Evolutionary conservation across 176 grass and related monocot genomes (phyloP).

Genomic region (Melocanna baccifera): DNA sequence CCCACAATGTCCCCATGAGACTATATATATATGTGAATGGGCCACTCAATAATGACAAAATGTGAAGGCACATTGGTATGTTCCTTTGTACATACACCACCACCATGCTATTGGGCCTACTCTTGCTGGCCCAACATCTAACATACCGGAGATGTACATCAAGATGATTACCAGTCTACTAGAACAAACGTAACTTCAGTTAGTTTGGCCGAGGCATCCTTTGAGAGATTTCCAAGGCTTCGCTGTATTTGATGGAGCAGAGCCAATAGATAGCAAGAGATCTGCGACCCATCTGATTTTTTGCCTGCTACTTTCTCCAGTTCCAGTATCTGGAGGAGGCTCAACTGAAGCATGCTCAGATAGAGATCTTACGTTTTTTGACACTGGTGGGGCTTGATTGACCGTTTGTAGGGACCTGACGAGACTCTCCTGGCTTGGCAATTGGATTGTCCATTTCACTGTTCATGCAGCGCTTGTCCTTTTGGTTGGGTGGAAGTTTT

Average conservation of each 20-base stretch:
- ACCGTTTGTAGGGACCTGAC: not conserved
- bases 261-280: not conserved
- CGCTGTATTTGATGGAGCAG: not conserved
- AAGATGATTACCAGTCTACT: not conserved
- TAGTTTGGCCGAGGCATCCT: not conserved
- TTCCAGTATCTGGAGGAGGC: not conserved
- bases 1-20: too few species aligned
- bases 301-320: slow-evolving; percentile 28
- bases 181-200: slow-evolving; percentile 3
- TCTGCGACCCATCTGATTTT: slow-evolving; percentile 3
- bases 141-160: too few species aligned
- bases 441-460: not conserved
- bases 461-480: not conserved
- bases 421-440: not conserved
- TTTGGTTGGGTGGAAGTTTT: slow-evolving; percentile 2
- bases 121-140: too few species aligned
- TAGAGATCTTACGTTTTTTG: slow-evolving; percentile 17
- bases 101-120: too few species aligned
- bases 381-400: not conserved
- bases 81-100: too few species aligned
- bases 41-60: too few species aligned
- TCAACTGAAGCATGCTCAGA: not conserved
- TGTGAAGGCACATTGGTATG: too few species aligned
- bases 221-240: slow-evolving; percentile 3
- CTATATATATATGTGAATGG: too few species aligned